Percentiles rank a stretch among this genome's conserved stretches.
These are phyloP conservation scores for Pisolithus orientalis DNA, from an alignment of 768 basidiomycete species.

Conservation along the genomic window DNA sequence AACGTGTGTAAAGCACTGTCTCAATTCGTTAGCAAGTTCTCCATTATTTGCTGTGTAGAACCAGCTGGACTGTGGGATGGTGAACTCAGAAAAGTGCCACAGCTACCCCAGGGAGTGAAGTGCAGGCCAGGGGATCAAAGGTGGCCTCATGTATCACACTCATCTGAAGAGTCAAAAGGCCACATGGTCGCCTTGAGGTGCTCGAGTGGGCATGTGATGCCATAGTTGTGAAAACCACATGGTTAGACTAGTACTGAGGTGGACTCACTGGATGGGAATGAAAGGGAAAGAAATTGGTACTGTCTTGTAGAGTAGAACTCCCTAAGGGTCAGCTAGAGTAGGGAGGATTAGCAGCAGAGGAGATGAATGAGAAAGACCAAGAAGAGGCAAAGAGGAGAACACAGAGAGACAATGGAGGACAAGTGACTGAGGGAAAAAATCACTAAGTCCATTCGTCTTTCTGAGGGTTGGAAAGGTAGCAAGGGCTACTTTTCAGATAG, in stretches of 20 bases:
- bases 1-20: conserved; percentile 27
- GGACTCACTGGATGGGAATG: conserved; percentile 21
- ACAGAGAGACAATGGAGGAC: conserved; percentile 34
- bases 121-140: conserved; percentile 2
- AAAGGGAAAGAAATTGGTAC: conserved; percentile 3
- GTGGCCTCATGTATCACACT: conserved; percentile 1
- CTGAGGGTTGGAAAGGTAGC: no score
- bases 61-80: conserved; percentile 1
- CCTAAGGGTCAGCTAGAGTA: conserved; percentile 13
- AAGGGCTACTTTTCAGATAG: no score
- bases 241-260: conserved; percentile 1
- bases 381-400: conserved; percentile 28
- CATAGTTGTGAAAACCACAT: conserved; percentile 2
- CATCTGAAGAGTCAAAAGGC: conserved; percentile 2
- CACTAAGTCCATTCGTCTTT: no score
- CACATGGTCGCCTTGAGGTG: conserved; percentile 29
- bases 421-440: no score
- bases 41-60: conserved; percentile 4
- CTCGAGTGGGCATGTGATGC: conserved; percentile 8
- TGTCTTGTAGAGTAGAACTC: conserved; percentile 10
- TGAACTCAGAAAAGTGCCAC: not conserved
- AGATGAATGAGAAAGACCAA: conserved; percentile 21
- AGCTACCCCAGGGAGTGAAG: not conserved
- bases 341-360: conserved; percentile 13
- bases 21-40: conserved; percentile 29